Base-by-base conservation (phyloP, 169 alveolate species). In the Plasmodium gaboni region DNA sequence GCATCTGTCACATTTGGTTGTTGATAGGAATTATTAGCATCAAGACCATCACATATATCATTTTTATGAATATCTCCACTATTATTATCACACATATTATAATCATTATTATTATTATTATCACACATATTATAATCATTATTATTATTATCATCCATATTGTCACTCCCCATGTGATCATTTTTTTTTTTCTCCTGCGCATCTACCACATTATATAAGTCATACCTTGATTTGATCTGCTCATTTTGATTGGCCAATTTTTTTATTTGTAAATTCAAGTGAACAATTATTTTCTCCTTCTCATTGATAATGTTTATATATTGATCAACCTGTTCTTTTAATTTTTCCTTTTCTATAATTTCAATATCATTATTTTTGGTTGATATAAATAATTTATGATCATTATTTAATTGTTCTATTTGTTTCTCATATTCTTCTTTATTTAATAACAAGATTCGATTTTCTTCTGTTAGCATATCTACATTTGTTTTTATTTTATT, bases 311-410 rank as follows among this genome's bases (percentile, higher is more conserved):
- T 53, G 4, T 22, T 48, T 26, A 80, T 42, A 57, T 80, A 46
- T 28, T 80, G 51, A 8, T 17, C 8, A n/a, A 80, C 80, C 22
- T 80, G 89, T 7, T 60, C 24, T 13, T 80, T 48, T 55, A 80
- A 26, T n/a, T 50, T 68, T 19, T 80, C 89, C 22, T 38, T 80
- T 26, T 80, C 69, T 2, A 80, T 71, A 65, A 80, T 80, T 0
- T 51, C 15, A 8, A 70, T 44, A 24, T 80, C 89, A 48, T 80
- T 80, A 44, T 80, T 80, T 59, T 80, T 80, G 2, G 89, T 80
- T n/a, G 74, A 13, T 6, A 17, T 55, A 51, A 68, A 80, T 22
- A 80, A 83, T 55, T 67, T 19, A 5, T 68, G 38, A 17, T 83
- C 85, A 9, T 15, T 55, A 15, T 57, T 48, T 64, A 83, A 6